Conservation (phyloP, 176 grass and related monocot species). For the Typha latifolia region DNA sequence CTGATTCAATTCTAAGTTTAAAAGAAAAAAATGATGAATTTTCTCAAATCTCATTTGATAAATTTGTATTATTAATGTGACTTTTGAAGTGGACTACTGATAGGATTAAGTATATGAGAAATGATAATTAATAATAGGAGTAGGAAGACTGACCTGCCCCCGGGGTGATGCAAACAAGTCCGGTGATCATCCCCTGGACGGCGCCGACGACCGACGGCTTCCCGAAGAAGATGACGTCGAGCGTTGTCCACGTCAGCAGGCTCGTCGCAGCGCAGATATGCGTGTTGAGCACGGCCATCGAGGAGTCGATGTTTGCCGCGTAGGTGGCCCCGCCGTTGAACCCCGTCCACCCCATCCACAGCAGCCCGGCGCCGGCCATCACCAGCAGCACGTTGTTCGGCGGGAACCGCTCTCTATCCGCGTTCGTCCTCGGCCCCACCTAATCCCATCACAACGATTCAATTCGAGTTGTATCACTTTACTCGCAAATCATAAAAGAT, state of each 20-base stretch:
- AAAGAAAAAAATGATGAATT: too few species aligned
- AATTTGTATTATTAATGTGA: too few species aligned
- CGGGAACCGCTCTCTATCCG: constrained; percentile 50
- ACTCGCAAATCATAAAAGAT: neutral
- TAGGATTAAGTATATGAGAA: too few species aligned
- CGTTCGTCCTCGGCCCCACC: constrained; percentile 45
- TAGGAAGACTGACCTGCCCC: constrained; percentile 33
- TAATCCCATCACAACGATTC: neutral
- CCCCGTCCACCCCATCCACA: constrained; percentile 69
- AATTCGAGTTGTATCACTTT: too few species aligned
- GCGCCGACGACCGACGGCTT: constrained; percentile 62
- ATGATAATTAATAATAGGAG: too few species aligned
- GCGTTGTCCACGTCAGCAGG: constrained; percentile 60
- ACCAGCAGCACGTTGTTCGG: constrained; percentile 68
- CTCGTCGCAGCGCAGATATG: constrained; percentile 56
- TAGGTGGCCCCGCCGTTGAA: constrained; percentile 63
- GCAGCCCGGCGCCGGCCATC: constrained; percentile 45
- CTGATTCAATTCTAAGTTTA: too few species aligned
- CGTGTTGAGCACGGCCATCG: constrained; percentile 52
- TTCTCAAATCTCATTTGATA: too few species aligned
- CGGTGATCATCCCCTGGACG: constrained; percentile 71
- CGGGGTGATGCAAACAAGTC: constrained; percentile 73
- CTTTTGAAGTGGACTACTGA: too few species aligned
- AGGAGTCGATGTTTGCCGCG: constrained; percentile 44
- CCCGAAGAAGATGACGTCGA: constrained; percentile 60